A percentile compares a stretch with the other conserved stretches of the same genome.
Evolutionary conservation across 306 rosid species (phyloP).

Genomic region (Dryas alaskensis): DNA sequence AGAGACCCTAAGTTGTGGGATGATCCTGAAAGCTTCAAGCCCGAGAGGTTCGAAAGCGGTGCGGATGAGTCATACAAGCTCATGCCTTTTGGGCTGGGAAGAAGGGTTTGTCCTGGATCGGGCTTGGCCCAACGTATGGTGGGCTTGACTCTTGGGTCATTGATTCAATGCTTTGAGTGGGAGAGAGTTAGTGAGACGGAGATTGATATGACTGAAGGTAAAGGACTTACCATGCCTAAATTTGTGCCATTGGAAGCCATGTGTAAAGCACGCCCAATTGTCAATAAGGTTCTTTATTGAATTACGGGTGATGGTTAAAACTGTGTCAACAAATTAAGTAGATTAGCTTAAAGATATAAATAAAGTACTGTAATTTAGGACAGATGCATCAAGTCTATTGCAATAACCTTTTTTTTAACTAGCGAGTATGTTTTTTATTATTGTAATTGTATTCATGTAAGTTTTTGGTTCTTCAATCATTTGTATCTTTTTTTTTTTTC

Average conservation of each 20-base stretch:
- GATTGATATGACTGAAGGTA: slow-evolving; percentile 43
- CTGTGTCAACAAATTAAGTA: too few relatives aligned
- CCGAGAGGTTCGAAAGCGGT: slow-evolving; percentile 13
- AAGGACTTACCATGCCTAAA: slow-evolving; percentile 39
- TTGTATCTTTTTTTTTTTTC: too few relatives aligned
- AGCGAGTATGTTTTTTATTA: too few relatives aligned
- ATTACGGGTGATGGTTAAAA: background rate
- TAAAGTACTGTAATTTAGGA: too few relatives aligned
- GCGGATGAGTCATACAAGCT: background rate
- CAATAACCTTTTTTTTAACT: too few relatives aligned
- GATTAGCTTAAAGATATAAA: too few relatives aligned
- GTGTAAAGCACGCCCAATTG: slow-evolving; percentile 41
- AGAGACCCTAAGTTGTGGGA: slow-evolving; percentile 36
- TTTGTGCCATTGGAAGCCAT: slow-evolving; percentile 45
- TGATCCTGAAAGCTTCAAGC: slow-evolving; percentile 11
- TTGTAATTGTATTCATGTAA: too few relatives aligned
- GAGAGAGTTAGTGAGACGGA: slow-evolving; percentile 23
- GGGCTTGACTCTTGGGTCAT: slow-evolving; percentile 7
- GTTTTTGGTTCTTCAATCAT: too few relatives aligned
- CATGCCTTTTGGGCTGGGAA: slow-evolving; percentile 11
- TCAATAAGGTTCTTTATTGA: background rate
- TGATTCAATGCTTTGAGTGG: slow-evolving; percentile 20
- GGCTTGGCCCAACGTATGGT: background rate
- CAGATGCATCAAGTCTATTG: too few relatives aligned
- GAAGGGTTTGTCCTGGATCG: slow-evolving; percentile 5